phyloP scores from a whole-genome alignment of 371 early-diverging fungal genomes.

The Sporodiniella umbellata region DNA sequence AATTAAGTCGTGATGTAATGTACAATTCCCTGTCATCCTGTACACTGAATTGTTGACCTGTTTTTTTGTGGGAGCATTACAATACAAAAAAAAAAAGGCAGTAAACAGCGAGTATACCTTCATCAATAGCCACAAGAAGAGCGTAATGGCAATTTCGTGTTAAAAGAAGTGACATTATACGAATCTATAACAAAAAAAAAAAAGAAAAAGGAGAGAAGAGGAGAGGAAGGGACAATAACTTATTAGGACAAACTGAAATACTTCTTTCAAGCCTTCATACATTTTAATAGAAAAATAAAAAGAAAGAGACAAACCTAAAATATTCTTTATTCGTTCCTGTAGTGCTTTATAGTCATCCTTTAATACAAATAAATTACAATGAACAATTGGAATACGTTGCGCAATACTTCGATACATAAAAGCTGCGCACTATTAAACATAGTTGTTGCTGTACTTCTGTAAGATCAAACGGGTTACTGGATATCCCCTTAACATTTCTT shows the following conservation, averaged over 20 bases:
- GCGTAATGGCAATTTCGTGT: constrained; percentile 31
- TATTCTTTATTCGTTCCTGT: too few species aligned
- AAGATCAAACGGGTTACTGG: too few species aligned
- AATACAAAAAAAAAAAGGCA: not conserved
- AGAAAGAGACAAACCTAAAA: too few species aligned
- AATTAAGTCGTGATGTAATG: constrained; percentile 29
- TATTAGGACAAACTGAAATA: not conserved
- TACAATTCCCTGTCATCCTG: constrained; percentile 33
- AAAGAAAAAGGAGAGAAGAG: constrained; percentile 1
- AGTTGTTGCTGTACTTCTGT: too few species aligned
- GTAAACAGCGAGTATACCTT: constrained; percentile 22
- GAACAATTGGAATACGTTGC: too few species aligned
- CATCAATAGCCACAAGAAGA: constrained; percentile 32
- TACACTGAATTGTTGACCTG: constrained; percentile 26
- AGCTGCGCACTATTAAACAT: too few species aligned
- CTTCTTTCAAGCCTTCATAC: not conserved
- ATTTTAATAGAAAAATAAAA: not conserved
- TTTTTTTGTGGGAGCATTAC: not conserved
- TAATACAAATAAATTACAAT: too few species aligned
- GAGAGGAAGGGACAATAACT: too few species aligned
- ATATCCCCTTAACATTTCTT: too few species aligned
- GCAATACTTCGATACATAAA: too few species aligned
- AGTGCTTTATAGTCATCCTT: too few species aligned
- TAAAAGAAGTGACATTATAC: constrained; percentile 24
- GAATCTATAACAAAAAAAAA: constrained; percentile 6